phyloP scores from a whole-genome alignment of 1,284 basidiomycete genomes.

The Sporisorium reilianum region DNA sequence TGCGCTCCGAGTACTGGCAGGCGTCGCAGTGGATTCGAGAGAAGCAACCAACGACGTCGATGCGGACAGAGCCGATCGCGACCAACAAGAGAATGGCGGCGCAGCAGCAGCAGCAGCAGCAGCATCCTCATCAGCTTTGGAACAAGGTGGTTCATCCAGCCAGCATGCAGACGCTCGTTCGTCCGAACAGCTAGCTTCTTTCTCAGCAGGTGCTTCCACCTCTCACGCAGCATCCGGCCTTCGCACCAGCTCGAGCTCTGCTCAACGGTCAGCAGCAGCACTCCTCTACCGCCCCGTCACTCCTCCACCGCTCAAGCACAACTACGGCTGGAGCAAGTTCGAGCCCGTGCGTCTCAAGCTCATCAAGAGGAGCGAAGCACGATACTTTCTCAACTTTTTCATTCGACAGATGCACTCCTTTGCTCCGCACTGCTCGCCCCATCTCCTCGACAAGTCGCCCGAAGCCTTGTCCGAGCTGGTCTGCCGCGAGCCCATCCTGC shows the following conservation, averaged over 20 bases:
- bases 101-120: neutral
- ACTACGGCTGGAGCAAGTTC: constrained; percentile 54
- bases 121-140: no score
- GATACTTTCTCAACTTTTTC: constrained; percentile 55
- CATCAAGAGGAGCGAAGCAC: constrained; percentile 48
- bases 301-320: constrained; percentile 50
- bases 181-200: constrained; percentile 13
- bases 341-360: constrained; percentile 56
- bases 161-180: constrained; percentile 11
- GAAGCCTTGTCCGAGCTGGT: constrained; percentile 54
- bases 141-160: neutral
- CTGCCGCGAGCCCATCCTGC: constrained; percentile 48
- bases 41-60: constrained; percentile 20
- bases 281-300: constrained; percentile 37
- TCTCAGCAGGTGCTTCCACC: constrained; percentile 1
- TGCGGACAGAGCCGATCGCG: neutral
- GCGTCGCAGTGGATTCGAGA: constrained; percentile 43
- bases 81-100: neutral
- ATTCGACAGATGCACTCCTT: constrained; percentile 54
- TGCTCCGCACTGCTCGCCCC: constrained; percentile 52
- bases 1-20: constrained; percentile 49
- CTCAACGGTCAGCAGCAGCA: constrained; percentile 30
- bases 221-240: constrained; percentile 12
- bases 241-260: constrained; percentile 11
- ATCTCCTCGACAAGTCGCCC: constrained; percentile 48